Conservation (phyloP, 1,284 basidiomycete species). For the Gomphus sp. region DNA sequence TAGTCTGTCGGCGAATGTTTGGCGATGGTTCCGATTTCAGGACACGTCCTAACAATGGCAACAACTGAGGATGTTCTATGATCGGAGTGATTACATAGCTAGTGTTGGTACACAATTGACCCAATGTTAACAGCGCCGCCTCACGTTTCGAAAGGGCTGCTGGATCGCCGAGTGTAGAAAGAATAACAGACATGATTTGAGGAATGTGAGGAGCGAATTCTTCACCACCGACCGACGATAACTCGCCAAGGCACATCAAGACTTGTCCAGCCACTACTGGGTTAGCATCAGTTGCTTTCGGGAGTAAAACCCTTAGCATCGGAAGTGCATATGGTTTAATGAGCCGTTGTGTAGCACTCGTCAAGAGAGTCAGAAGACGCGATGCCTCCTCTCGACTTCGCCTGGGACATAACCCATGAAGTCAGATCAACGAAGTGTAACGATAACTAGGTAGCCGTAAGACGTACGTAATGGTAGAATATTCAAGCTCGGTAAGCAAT, state of each 20-base stretch:
- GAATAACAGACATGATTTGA: slow-evolving; percentile 84
- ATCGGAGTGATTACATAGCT: slow-evolving; percentile 92
- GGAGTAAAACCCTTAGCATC: slow-evolving; percentile 86
- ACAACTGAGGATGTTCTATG: slow-evolving; percentile 83
- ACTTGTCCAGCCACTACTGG: slow-evolving; percentile 89
- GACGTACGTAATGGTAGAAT: slow-evolving; percentile 80
- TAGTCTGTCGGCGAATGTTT: slow-evolving; percentile 75
- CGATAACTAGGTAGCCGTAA: slow-evolving; percentile 3
- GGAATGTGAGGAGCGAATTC: slow-evolving; percentile 80
- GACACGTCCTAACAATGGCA: slow-evolving; percentile 84
- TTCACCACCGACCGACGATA: slow-evolving; percentile 90
- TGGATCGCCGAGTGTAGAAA: slow-evolving; percentile 82
- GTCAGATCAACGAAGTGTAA: neutral
- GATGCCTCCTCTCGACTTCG: slow-evolving; percentile 91
- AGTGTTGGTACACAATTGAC: slow-evolving; percentile 93
- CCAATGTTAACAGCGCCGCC: slow-evolving; percentile 89
- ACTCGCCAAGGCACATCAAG: slow-evolving; percentile 90
- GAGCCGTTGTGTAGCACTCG: slow-evolving; percentile 85
- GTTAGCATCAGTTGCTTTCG: slow-evolving; percentile 80
- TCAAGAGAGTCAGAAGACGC: slow-evolving; percentile 76
- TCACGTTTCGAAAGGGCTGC: slow-evolving; percentile 77
- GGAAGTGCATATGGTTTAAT: slow-evolving; percentile 98
- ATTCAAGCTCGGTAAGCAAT: slow-evolving; percentile 94
- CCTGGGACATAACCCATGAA: slow-evolving; percentile 24
- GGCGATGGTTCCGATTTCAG: slow-evolving; percentile 77